Evolutionary conservation across 1,284 basidiomycete species (phyloP).

Genomic region (Peniophora sp.): DNA sequence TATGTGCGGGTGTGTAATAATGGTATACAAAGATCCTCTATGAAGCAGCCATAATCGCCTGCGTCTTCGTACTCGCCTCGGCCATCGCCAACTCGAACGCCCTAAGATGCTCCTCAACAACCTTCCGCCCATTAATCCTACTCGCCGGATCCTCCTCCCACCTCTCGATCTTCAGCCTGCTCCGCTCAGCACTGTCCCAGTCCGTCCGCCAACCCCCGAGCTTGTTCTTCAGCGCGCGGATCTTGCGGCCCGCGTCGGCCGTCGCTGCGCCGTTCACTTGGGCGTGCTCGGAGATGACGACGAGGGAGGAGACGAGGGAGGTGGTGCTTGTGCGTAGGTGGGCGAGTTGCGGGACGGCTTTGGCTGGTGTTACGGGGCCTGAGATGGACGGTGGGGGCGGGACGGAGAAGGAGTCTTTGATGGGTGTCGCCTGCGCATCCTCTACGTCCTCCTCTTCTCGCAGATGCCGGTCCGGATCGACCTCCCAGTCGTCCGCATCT

Average conservation of each 20-base stretch:
- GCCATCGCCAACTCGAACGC: constrained; percentile 64
- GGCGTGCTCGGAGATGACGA: constrained; percentile 75
- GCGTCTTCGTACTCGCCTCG: constrained; percentile 66
- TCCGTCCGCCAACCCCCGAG: constrained; percentile 69
- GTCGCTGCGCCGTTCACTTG: constrained; percentile 78
- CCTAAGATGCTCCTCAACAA: constrained; percentile 67
- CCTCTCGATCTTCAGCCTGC: constrained; percentile 60
- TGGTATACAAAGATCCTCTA: constrained; percentile 6
- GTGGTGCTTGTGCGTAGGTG: constrained; percentile 65
- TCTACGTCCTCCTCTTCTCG: constrained; percentile 30
- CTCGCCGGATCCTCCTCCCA: constrained; percentile 52
- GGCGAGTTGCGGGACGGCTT: constrained; percentile 51
- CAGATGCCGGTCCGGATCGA: constrained; percentile 38
- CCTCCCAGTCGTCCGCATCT: constrained; percentile 46
- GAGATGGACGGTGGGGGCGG: constrained; percentile 36
- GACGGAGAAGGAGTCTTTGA: constrained; percentile 43
- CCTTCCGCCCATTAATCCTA: constrained; percentile 48
- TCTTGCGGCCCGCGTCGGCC: constrained; percentile 73
- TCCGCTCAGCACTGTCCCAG: constrained; percentile 74
- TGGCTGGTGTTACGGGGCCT: constrained; percentile 45
- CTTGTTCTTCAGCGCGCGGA: constrained; percentile 75
- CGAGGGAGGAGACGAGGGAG: constrained; percentile 64
- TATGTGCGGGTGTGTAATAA: neutral
- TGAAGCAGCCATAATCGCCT: constrained; percentile 64
- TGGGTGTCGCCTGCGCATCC: constrained; percentile 30